Base-by-base conservation (phyloP, 805 yeast species). In the Ogataea nitratoaversa region DNA sequence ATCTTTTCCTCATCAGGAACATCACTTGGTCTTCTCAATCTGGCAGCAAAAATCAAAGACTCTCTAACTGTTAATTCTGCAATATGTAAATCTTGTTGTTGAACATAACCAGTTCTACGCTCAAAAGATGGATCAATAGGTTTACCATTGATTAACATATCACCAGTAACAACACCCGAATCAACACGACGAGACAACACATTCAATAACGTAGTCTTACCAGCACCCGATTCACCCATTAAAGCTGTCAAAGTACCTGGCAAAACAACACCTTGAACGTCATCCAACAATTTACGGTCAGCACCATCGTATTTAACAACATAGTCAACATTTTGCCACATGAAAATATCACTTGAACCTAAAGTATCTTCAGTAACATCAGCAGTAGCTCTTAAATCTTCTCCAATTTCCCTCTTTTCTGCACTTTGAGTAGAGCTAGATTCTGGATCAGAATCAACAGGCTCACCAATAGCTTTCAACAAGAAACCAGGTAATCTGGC, bases 211-310 rank as follows among this genome's bases (percentile, higher is more conserved):
- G 83, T 77, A 0, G 82, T 77, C 54, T 77, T 77, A 52, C 82
- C 83, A 16, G 82, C 82, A 48, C 83, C 83, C 2, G 81, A 74
- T 50, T 74, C 82, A 42, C 83, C 83, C 79, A 76, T 77, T 32
- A 77, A 59, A 2, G 83, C 82, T 18, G 82, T 77, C 52, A 76
- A 57, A 6, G 72, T 67, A 33, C 82, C 83, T 2, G 83, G 81
- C 27, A 63, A 58, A 50, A 68, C 65, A 54, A 60, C 69, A 23
- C 75, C 76, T 34, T 67, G 67, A 40, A 70, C 61, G 43, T 68
- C 52, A 42, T 69, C 68, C 54, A 78, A 61, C 43, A 75, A 54
- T 38, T 62, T 62, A 24, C 72, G 54, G 17, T 64, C 57, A 9
- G 48, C 48, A 16, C 71, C 71, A 12, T 66, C 68, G 53, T 69